Base-by-base conservation (phyloP, 2,329 filamentous ascomycete genomes). In the Aphanocladium album region DNA sequence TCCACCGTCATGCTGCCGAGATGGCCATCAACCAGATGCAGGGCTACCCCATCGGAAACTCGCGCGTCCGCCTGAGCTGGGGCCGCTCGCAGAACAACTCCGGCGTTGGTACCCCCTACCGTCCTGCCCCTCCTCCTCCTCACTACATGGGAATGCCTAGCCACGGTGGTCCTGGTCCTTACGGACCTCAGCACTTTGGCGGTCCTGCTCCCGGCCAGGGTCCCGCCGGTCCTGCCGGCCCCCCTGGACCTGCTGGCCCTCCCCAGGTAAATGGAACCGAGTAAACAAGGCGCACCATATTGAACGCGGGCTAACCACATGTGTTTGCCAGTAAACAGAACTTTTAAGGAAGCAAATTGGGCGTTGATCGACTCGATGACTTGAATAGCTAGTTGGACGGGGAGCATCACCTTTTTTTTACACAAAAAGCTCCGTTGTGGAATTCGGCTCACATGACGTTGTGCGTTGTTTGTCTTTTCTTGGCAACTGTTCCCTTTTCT, bases 11-110 rank as follows among this genome's bases (percentile, higher is more conserved):
- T 72, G 95, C 95, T 57, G 95, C 95, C 16, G 95, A 99, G 80
- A 99, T 99, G 95, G 95, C 95, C 68, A 99, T 99, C 84, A 99
- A 99, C 80, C 95, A 99, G 79, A 99, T 99, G 95, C 95, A 99
- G 79, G 95, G 95, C 63, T 99, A 99, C 75, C 95, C 95, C 25
- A 99, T 99, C 71, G 95, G 95, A 60, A 99, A 99, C 83, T 98
- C 93, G 51, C 92, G 95, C 67, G 95, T 99, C 62, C 92, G 95
- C 70, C 85, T 99, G 67, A 96, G 91, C 74, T 99, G 95, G 95
- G 95, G 95, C 65, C 90, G 95, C 66, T 96, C 90, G 60, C 95
- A 99, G 83, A 99, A 98, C 86, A 99, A 99, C 83, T 98, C 93
- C 64, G 95, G 95, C 61, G 95, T 96, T 63, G 95, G 95, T 67